Percentiles rank a stretch among this genome's conserved stretches.
phyloP scores from a whole-genome alignment of 805 yeast genomes.

The Saccharomycopsis babjevae region DNA sequence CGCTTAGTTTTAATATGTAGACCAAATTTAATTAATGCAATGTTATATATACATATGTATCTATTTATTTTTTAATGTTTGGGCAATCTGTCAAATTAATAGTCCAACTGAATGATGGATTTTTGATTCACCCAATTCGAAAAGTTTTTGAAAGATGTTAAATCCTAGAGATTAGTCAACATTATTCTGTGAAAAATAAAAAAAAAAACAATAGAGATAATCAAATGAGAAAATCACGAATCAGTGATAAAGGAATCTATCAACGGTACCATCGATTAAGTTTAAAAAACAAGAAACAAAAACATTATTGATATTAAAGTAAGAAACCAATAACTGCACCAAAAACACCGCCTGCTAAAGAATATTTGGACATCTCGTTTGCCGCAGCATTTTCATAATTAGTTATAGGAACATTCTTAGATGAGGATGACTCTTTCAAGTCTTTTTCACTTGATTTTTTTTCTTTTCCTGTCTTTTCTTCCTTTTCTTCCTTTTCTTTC shows the following conservation, averaged over 20 bases:
- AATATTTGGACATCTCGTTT: neutral
- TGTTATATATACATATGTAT: neutral
- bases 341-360: neutral
- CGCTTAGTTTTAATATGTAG: neutral
- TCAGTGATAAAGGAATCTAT: neutral
- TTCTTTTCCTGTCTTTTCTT: neutral
- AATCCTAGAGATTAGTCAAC: neutral
- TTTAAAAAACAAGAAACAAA: too few species aligned
- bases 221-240: neutral
- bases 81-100: too few species aligned
- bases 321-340: neutral
- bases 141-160: neutral
- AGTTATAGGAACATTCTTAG: neutral
- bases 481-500: neutral
- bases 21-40: neutral
- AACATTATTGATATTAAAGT: neutral
- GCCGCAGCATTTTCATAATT: constrained; percentile 1
- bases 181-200: neutral
- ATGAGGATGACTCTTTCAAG: constrained; percentile 7
- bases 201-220: neutral
- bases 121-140: too few species aligned
- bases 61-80: too few species aligned
- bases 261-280: too few species aligned
- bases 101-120: too few species aligned
- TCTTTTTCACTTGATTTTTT: neutral